phyloP scores from a whole-genome alignment of 495 filamentous ascomycete species.

The Lasiosphaeris hirsuta region DNA sequence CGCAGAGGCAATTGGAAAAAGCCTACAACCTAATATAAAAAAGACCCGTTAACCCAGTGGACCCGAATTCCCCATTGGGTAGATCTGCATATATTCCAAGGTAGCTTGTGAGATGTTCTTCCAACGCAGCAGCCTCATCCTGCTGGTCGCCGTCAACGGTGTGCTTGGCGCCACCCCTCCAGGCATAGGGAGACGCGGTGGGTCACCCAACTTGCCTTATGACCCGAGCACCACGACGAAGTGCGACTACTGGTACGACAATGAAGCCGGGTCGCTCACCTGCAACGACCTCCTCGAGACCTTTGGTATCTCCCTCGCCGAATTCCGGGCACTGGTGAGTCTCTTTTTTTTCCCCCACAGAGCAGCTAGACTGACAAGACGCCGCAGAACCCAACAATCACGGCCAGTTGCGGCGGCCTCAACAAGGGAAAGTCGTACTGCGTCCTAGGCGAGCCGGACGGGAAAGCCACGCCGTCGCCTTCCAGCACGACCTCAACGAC shows the following conservation, averaged over 20 bases:
- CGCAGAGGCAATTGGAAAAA: too few species aligned
- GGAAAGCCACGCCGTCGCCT: neutral
- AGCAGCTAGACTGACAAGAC: too few species aligned
- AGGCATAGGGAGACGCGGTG: too few species aligned
- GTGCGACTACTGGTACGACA: conserved; percentile 5
- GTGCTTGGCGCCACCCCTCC: too few species aligned
- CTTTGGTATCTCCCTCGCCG: neutral
- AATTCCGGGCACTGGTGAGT: neutral
- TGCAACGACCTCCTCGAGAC: neutral
- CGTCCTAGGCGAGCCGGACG: neutral
- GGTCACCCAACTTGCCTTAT: neutral
- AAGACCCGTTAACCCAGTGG: too few species aligned
- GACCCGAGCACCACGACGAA: conserved; percentile 6
- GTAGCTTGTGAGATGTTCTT: too few species aligned
- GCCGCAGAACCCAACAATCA: neutral
- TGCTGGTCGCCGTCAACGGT: too few species aligned
- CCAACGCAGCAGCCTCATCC: too few species aligned
- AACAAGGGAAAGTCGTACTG: conserved; percentile 6
- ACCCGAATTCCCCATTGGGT: too few species aligned
- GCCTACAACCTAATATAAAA: too few species aligned
- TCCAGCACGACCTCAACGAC: neutral
- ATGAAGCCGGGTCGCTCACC: neutral
- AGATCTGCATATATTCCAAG: too few species aligned
- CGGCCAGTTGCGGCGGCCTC: neutral
- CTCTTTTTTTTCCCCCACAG: too few species aligned